A percentile compares a stretch with the other conserved stretches of the same genome.
phyloP scores from a whole-genome alignment of 1,139 yeast species.

The Nakaseomyces sp. region DNA sequence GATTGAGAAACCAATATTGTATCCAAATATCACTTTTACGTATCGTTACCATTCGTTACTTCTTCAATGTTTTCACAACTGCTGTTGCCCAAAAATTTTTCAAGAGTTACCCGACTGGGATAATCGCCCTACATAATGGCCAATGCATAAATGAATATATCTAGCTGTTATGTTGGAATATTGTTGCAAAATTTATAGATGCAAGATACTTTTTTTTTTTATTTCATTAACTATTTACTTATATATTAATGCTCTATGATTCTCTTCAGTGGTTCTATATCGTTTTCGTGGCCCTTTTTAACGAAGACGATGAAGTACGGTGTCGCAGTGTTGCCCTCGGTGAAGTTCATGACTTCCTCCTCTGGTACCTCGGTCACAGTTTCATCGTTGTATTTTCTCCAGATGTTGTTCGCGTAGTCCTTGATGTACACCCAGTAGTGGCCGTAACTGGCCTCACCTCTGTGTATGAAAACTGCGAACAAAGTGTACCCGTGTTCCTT shows the following conservation, averaged over 20 bases:
- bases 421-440: conserved; percentile 93
- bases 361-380: conserved; percentile 69
- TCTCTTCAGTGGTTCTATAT: conserved; percentile 64
- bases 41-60: too few relatives aligned
- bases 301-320: conserved; percentile 87
- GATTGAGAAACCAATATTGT: too few relatives aligned
- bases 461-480: conserved; percentile 86
- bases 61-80: too few relatives aligned
- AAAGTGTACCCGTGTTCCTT: conserved; percentile 64
- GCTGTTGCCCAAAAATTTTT: too few relatives aligned
- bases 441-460: conserved; percentile 94
- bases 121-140: too few relatives aligned
- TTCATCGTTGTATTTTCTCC: conserved; percentile 90
- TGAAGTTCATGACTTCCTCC: conserved; percentile 64
- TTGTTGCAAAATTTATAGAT: too few relatives aligned
- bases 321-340: conserved; percentile 73
- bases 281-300: conserved; percentile 49
- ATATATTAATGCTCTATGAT: conserved; percentile 16
- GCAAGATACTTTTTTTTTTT: too few relatives aligned
- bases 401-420: conserved; percentile 55
- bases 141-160: too few relatives aligned
- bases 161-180: too few relatives aligned
- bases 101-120: too few relatives aligned
- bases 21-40: too few relatives aligned
- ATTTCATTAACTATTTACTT: too few relatives aligned